These are phyloP conservation scores for Immersiporthe knoxdaviesiana DNA, from an alignment of 2,329 filamentous ascomycete genomes.

Conservation along the genomic window DNA sequence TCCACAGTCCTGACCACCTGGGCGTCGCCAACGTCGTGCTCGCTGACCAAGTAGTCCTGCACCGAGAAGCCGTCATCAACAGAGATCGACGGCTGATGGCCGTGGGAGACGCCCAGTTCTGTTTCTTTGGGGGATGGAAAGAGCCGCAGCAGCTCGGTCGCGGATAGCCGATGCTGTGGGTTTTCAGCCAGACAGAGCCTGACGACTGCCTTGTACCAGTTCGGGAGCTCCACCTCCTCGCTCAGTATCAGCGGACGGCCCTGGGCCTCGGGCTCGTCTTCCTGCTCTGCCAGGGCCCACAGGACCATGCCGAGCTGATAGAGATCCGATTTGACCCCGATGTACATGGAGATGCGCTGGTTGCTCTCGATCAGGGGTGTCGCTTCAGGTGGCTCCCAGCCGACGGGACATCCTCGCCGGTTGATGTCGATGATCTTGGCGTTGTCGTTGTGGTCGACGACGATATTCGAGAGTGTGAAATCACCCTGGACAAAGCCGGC, in stretches of 20 bases:
- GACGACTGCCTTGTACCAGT: constrained; percentile 78
- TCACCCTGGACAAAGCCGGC: constrained; percentile 96
- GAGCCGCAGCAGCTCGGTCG: constrained; percentile 68
- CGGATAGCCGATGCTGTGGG: constrained; percentile 74
- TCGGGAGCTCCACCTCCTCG: constrained; percentile 67
- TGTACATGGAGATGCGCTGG: constrained; percentile 94
- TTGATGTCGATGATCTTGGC: constrained; percentile 99
- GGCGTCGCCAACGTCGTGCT: constrained; percentile 39
- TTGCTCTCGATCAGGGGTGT: constrained; percentile 82
- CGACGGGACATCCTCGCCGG: constrained; percentile 91
- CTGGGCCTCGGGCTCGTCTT: constrained; percentile 86
- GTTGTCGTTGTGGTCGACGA: constrained; percentile 81
- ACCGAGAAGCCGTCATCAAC: constrained; percentile 46
- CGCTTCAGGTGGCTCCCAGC: constrained; percentile 96
- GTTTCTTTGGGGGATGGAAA: constrained; percentile 58
- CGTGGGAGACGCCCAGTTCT: constrained; percentile 34
- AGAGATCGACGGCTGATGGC: constrained; percentile 41
- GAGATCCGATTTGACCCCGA: constrained; percentile 95
- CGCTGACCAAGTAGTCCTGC: constrained; percentile 45
- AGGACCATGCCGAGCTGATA: constrained; percentile 97
- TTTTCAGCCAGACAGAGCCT: constrained; percentile 75
- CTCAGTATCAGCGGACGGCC: constrained; percentile 68
- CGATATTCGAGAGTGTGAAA: constrained; percentile 96
- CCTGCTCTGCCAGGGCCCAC: constrained; percentile 85
- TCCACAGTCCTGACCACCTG: constrained; percentile 46